A percentile compares a stretch with the other conserved stretches of the same genome.
Evolutionary conservation across 2,329 filamentous ascomycete species (phyloP).

Genomic region (Aspergillus thermomutatus): DNA sequence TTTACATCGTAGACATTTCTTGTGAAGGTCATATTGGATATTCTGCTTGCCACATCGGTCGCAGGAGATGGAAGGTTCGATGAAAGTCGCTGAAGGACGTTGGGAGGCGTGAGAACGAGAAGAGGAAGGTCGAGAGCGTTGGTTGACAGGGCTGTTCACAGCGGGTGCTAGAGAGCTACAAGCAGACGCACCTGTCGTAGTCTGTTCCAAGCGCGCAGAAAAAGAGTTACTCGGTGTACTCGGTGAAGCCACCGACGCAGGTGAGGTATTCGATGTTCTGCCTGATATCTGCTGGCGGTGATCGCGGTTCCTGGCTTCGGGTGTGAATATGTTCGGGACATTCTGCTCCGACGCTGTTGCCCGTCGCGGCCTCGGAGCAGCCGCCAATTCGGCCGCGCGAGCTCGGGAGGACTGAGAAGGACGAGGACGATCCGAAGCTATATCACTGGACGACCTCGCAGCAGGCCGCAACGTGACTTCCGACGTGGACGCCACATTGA

Average conservation of each 20-base stretch:
- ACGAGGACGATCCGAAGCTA: constrained; percentile 30
- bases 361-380: constrained; percentile 25
- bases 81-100: constrained; percentile 43
- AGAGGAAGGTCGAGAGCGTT: constrained; percentile 29
- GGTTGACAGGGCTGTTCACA: constrained; percentile 14
- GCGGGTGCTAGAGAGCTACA: constrained; percentile 13
- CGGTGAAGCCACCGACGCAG: constrained; percentile 17
- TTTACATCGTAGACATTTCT: constrained; percentile 71
- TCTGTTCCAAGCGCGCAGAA: constrained; percentile 12
- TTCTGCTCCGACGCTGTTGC: constrained; percentile 33
- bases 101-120: constrained; percentile 29
- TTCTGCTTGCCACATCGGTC: constrained; percentile 65
- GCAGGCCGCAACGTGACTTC: constrained; percentile 33
- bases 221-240: constrained; percentile 2
- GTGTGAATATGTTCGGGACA: constrained; percentile 23
- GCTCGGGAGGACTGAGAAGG: constrained; percentile 22
- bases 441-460: constrained; percentile 35
- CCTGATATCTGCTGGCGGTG: constrained; percentile 17
- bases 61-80: constrained; percentile 72
- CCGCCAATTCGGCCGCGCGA: constrained; percentile 19
- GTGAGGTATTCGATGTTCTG: constrained; percentile 24
- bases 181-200: constrained; percentile 3
- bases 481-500: constrained; percentile 31
- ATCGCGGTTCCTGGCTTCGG: constrained; percentile 20
- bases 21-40: constrained; percentile 84